phyloP scores from a whole-genome alignment of 768 basidiomycete species.

The Leccinum boreale region DNA sequence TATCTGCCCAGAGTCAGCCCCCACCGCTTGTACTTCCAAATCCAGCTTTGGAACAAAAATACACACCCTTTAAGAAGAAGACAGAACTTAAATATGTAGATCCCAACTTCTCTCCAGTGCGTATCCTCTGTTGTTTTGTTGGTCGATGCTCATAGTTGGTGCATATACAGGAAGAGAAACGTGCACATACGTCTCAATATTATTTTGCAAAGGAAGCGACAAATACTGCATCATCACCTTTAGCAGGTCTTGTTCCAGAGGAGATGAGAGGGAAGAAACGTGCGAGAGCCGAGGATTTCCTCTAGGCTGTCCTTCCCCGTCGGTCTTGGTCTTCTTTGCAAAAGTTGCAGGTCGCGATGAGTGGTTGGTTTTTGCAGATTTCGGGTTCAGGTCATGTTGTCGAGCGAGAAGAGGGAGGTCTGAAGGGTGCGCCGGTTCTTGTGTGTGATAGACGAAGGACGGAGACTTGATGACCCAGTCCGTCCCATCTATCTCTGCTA shows the following conservation, averaged over 20 bases:
- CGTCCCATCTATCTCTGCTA: slow-evolving; percentile 34
- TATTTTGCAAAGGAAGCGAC: slow-evolving; percentile 46
- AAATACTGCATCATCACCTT: slow-evolving; percentile 15
- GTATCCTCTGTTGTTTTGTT: slow-evolving; percentile 21
- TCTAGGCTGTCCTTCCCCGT: slow-evolving; percentile 39
- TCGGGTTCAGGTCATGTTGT: slow-evolving; percentile 20
- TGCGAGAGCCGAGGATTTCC: slow-evolving; percentile 82
- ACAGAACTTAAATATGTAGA: slow-evolving; percentile 73
- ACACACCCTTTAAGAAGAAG: slow-evolving; percentile 72
- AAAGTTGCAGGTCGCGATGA: slow-evolving; percentile 27
- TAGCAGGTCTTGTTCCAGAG: slow-evolving; percentile 36
- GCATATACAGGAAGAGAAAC: slow-evolving; percentile 67
- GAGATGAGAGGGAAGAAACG: slow-evolving; percentile 80
- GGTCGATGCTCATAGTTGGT: neutral
- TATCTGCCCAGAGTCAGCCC: slow-evolving; percentile 22
- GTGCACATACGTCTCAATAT: slow-evolving; percentile 63
- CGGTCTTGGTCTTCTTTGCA: slow-evolving; percentile 30
- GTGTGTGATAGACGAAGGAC: slow-evolving; percentile 14
- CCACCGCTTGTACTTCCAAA: slow-evolving; percentile 48
- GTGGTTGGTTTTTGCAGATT: slow-evolving; percentile 30
- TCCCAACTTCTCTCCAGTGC: slow-evolving; percentile 74
- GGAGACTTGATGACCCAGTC: slow-evolving; percentile 35
- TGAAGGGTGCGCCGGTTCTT: neutral
- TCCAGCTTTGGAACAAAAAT: slow-evolving; percentile 56
- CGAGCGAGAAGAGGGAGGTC: slow-evolving; percentile 1